These are phyloP conservation scores for Xylariaceae sp. DNA, from an alignment of 2,329 filamentous ascomycete species.

Conservation along the genomic window DNA sequence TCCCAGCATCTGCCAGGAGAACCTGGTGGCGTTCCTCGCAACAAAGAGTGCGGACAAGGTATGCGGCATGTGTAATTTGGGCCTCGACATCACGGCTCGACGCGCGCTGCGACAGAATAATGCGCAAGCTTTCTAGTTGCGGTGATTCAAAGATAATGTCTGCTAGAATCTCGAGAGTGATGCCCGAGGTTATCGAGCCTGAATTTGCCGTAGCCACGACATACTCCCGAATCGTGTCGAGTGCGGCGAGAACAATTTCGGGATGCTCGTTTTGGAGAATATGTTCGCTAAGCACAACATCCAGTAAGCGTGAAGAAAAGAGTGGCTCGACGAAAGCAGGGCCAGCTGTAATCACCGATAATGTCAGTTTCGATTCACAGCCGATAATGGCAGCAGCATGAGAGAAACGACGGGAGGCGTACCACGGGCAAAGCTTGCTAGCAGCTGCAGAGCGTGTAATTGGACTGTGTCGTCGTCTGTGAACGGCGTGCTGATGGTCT, in stretches of 20 bases:
- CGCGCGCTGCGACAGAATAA: constrained; percentile 59
- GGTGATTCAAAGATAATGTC: constrained; percentile 59
- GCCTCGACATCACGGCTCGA: constrained; percentile 49
- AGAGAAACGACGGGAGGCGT: constrained; percentile 28
- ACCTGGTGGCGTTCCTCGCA: constrained; percentile 64
- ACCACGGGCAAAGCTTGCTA: constrained; percentile 83
- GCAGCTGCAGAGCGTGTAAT: constrained; percentile 76
- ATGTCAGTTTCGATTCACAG: constrained; percentile 15
- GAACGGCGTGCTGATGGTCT: constrained; percentile 29
- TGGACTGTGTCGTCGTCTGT: constrained; percentile 62
- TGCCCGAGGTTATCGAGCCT: constrained; percentile 45
- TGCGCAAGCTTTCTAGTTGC: constrained; percentile 57
- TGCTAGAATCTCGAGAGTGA: constrained; percentile 49
- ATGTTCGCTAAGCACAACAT: constrained; percentile 64
- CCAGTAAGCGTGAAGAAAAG: constrained; percentile 60
- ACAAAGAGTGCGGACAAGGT: constrained; percentile 56
- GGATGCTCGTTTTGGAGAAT: constrained; percentile 59
- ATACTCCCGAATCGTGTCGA: constrained; percentile 69
- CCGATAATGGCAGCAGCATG: constrained; percentile 1
- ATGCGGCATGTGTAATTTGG: constrained; percentile 57
- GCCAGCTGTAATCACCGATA: constrained; percentile 53
- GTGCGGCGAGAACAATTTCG: constrained; percentile 64
- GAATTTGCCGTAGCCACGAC: constrained; percentile 55
- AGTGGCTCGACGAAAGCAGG: constrained; percentile 72
- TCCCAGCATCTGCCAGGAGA: constrained; percentile 63